Conservation (phyloP, 2,329 filamentous ascomycete species). For the Arthroderma uncinatum region DNA sequence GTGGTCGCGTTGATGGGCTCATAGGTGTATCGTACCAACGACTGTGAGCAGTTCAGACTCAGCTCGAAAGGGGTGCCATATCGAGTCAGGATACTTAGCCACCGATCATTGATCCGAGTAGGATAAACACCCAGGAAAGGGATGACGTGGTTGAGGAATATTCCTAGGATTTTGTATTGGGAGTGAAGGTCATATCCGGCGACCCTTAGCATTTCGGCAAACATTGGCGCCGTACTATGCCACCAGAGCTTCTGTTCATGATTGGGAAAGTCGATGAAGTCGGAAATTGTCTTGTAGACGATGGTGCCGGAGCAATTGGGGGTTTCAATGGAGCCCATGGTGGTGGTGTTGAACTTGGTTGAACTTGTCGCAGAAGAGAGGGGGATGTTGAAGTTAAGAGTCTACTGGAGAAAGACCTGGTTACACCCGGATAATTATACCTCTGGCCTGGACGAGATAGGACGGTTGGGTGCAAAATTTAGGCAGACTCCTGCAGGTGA, state of each 20-base stretch:
- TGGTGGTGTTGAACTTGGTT: neutral
- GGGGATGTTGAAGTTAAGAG: neutral
- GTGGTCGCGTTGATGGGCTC: conserved; percentile 7
- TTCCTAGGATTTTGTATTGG: conserved; percentile 15
- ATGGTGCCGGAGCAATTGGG: neutral
- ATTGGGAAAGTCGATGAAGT: conserved; percentile 8
- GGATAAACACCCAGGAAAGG: conserved; percentile 16
- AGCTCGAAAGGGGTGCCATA: conserved; percentile 10
- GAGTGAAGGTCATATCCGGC: conserved; percentile 14
- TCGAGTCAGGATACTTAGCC: conserved; percentile 5
- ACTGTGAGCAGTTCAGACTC: conserved; percentile 12
- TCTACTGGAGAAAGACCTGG: neutral
- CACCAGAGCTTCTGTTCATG: conserved; percentile 17
- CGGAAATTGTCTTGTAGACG: conserved; percentile 3
- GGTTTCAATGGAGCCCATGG: conserved; percentile 1
- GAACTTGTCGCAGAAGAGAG: neutral
- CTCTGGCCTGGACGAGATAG: neutral
- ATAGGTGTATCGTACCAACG: conserved; percentile 10
- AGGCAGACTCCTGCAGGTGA: neutral
- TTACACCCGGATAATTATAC: neutral
- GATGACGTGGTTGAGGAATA: conserved; percentile 15
- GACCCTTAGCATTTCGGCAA: conserved; percentile 13
- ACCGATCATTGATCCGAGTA: neutral
- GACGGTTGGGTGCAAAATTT: neutral
- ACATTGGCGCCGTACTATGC: conserved; percentile 16